Conservation (phyloP, 1,284 basidiomycete genomes). For the Trametes pubescens region DNA sequence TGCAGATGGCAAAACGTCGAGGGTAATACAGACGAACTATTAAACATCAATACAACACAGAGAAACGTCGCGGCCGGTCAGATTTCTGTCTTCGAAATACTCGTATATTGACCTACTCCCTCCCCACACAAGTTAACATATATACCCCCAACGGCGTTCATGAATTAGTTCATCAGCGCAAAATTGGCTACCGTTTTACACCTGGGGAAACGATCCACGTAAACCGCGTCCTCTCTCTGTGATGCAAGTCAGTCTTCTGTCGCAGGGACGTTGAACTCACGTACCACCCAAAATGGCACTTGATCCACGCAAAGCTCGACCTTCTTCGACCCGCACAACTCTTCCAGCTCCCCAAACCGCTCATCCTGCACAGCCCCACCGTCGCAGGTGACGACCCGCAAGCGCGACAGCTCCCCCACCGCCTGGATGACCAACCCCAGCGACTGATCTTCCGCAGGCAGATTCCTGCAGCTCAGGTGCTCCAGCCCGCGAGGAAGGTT, state of each 20-base stretch:
- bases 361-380: slow-evolving; percentile 8
- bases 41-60: background rate
- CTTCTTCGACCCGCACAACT: slow-evolving; percentile 43
- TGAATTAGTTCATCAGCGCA: slow-evolving; percentile 45
- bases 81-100: background rate
- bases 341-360: slow-evolving; percentile 16
- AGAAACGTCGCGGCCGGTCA: background rate
- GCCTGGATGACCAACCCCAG: slow-evolving; percentile 45
- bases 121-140: too few species aligned
- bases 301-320: slow-evolving; percentile 43
- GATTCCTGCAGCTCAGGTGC: slow-evolving; percentile 50
- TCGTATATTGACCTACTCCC: too few species aligned
- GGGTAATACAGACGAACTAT: slow-evolving; percentile 42
- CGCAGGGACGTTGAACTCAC: background rate
- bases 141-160: too few species aligned
- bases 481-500: slow-evolving; percentile 48
- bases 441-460: slow-evolving; percentile 36
- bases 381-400: slow-evolving; percentile 51
- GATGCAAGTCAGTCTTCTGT: background rate
- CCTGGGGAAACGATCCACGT: slow-evolving; percentile 49
- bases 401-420: slow-evolving; percentile 44
- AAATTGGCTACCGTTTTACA: slow-evolving; percentile 52
- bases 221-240: slow-evolving; percentile 54
- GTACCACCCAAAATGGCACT: slow-evolving; percentile 48
- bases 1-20: slow-evolving; percentile 81